Evolutionary conservation across 805 yeast species (phyloP).

Genomic region (Candida xyloterini): DNA sequence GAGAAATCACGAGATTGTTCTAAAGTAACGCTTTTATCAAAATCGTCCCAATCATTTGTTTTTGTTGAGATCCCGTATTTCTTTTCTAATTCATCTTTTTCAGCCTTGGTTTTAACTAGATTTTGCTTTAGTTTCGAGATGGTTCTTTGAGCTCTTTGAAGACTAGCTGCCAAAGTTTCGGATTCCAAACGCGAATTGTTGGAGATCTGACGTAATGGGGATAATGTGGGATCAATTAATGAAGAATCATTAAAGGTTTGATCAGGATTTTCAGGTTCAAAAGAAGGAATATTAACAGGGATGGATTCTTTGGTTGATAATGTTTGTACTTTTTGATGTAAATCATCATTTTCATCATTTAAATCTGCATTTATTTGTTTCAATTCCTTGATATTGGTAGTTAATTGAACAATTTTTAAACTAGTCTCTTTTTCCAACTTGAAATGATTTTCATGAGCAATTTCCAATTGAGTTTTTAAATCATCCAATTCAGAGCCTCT

Average conservation of each 20-base stretch:
- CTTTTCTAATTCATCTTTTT: conserved; percentile 36
- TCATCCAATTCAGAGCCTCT: conserved; percentile 26
- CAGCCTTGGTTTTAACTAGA: conserved; percentile 42
- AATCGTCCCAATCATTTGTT: conserved; percentile 22
- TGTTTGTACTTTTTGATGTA: conserved; percentile 39
- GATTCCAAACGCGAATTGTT: conserved; percentile 50
- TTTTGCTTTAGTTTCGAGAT: conserved; percentile 57
- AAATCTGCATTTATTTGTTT: conserved; percentile 53
- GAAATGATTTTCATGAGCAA: conserved; percentile 37
- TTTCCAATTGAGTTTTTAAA: conserved; percentile 51
- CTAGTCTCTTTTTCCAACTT: conserved; percentile 40
- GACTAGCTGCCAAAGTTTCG: conserved; percentile 63
- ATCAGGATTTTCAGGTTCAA: conserved; percentile 17
- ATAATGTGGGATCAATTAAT: conserved; percentile 33
- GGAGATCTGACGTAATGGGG: conserved; percentile 36
- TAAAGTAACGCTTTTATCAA: conserved; percentile 21
- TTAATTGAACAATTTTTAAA: conserved; percentile 35
- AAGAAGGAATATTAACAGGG: conserved; percentile 6
- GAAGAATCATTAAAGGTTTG: conserved; percentile 37
- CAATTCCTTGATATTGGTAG: conserved; percentile 45
- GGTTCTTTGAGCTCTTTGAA: conserved; percentile 61
- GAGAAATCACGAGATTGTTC: conserved; percentile 14
- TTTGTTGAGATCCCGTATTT: conserved; percentile 2
- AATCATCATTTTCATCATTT: conserved; percentile 66
- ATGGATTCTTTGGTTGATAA: conserved; percentile 19